Evolutionary conservation across 176 grass and related monocot genomes (phyloP), one percentile per base, ranked within the genome.

Genomic region (Aegilops longissima): DNA sequence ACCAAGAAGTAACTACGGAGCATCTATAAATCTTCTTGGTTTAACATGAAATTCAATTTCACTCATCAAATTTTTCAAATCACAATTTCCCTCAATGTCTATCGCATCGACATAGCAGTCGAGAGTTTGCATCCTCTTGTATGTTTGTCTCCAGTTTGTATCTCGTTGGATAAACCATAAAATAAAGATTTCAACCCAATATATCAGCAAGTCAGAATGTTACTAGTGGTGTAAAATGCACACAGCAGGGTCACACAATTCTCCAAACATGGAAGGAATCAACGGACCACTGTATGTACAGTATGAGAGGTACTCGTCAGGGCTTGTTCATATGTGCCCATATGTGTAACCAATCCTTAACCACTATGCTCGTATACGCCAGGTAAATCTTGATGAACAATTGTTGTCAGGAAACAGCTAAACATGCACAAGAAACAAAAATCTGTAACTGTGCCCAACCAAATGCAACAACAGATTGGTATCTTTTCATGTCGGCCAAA

Each of bases 391-490:
- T 59, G 69, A 86, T 2, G 74, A 89, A 77, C 44, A 25, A 52
- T 82, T 91, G 73, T 39, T 80, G 29, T 13, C 10, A 69, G 70
- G 61, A 88, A 56, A 84, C 75, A 84, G 73, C 66, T 73, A 80
- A 89, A 80, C 30, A 42, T 63, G 0, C 40, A 84, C 31, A 84
- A 56, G 31, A 80, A 80, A 79, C 77, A 63, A 40, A 20, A 79
- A 62, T 10, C 34, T 63, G n/a, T 25, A 63, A 16, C 21, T 40
- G 21, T 27, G 10, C 23, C 31, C 20, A 61, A 42, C 34, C 58
- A 40, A n/a, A 58, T 34, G 6, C 29, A 21, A 56, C 49, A 77
- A 77, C 38, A 88, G 45, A 29, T 31, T 20, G 17, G 76, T 23
- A 64, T 56, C 66, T 84, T 89, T 76, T 39, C 76, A 72, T 83